Conservation (phyloP, 257 asterid species). For the Jacaranda mimosifolia region DNA sequence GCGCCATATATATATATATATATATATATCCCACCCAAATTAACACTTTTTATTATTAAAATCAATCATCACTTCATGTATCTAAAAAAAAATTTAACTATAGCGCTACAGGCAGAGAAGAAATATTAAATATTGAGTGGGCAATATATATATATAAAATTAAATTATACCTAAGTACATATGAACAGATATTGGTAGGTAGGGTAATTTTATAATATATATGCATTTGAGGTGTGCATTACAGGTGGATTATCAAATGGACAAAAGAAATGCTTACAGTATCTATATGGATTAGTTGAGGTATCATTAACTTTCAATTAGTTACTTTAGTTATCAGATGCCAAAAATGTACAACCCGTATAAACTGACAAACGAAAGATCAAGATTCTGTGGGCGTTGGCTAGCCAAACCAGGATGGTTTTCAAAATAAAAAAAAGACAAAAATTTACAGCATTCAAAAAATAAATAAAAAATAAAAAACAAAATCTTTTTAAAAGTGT, state of each 20-base stretch:
- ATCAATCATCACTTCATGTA: not conserved
- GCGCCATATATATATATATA: not conserved
- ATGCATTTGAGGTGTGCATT: not conserved
- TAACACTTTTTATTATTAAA: not conserved
- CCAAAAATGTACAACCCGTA: constrained; percentile 1
- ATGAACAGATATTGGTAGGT: constrained; percentile 1
- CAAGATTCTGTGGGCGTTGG: constrained; percentile 38
- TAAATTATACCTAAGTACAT: not conserved
- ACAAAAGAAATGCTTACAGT: not conserved
- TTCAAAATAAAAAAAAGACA: too few relatives aligned
- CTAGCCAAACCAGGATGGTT: not conserved
- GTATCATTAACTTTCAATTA: not conserved
- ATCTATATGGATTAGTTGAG: constrained; percentile 19
- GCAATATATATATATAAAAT: not conserved
- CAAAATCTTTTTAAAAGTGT: too few relatives aligned
- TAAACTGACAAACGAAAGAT: constrained; percentile 30
- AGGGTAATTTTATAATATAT: not conserved
- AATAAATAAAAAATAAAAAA: too few relatives aligned
- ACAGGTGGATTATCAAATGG: constrained; percentile 4
- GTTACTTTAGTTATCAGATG: not conserved
- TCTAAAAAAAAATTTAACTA: too few relatives aligned
- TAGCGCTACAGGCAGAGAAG: too few relatives aligned
- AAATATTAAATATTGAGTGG: too few relatives aligned
- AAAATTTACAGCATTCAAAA: too few relatives aligned
- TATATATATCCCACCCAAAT: not conserved